phyloP scores from a whole-genome alignment of 371 early-diverging fungal genomes.

The Apophysomyces sp. region DNA sequence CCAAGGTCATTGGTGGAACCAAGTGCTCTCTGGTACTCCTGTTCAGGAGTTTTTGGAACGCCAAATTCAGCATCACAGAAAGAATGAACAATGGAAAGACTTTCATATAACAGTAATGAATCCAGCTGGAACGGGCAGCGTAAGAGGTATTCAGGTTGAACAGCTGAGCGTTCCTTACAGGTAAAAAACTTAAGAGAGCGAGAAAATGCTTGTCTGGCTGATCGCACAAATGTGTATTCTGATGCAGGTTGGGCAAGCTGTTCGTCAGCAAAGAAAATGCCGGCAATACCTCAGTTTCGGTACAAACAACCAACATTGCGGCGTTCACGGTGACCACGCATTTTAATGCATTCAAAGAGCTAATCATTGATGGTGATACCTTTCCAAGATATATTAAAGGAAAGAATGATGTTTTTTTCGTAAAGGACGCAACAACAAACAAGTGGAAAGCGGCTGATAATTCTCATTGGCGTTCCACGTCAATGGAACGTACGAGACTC shows the following conservation, averaged over 20 bases:
- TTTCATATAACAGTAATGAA: constrained; percentile 65
- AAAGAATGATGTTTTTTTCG: background rate
- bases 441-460: background rate
- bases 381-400: constrained; percentile 2
- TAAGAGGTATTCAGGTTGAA: constrained; percentile 61
- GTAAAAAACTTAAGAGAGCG: no score
- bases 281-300: background rate
- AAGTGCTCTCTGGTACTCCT: constrained; percentile 47
- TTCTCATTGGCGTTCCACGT: background rate
- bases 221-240: background rate
- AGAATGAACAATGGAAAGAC: background rate
- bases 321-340: background rate
- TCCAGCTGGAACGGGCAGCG: constrained; percentile 63
- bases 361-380: constrained; percentile 11
- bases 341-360: constrained; percentile 7
- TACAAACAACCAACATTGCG: background rate
- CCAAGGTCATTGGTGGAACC: constrained; percentile 68
- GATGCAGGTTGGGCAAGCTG: background rate
- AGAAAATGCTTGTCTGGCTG: no score
- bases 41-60: constrained; percentile 46
- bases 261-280: background rate
- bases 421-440: background rate
- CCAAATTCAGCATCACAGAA: constrained; percentile 13
- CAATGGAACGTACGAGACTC: background rate
- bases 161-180: constrained; percentile 64